Base-by-base conservation (phyloP, 2,329 filamentous ascomycete genomes). In the Fusarium pilosicola region DNA sequence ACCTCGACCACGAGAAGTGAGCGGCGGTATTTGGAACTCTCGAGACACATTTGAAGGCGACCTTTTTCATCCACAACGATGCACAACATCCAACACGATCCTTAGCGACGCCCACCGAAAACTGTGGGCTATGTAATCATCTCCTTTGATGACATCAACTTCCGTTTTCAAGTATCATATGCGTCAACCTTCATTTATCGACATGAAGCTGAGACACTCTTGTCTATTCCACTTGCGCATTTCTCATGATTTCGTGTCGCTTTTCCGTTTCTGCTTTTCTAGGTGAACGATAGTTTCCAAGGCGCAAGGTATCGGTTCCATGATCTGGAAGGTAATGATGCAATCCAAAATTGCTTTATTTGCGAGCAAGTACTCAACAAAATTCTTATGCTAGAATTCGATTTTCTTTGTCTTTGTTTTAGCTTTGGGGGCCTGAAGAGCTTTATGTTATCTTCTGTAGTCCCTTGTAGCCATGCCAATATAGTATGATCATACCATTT, bases 391-490 rank as follows among this genome's bases (percentile, higher is more conserved):
- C 28, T 65, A 38, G 51, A 70, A 28, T n/a, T 32, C 36, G 5
- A 8, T 22, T 52, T 69, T 58, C 13, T 64, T 34, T 70, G 28
- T 70, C 24, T 44, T 34, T 9, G 30, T 11, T 11, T 42, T 20
- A 26, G 12, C 11, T 41, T 18, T 11, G 14, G 36, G 11, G 26
- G 11, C 4, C 30, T 34, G 13, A 20, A 20, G 36, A 24, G 24
- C 38, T 38, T 42, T 8, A 41, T n/a, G 39, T 3, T 28, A 24
- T 10, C 20, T 39, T 28, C 24, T 32, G 6, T 38, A 41, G 7
- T 24, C 34, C 24, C 7, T 28, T 24, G n/a, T 28, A 49, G 48
- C 28, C 42, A 64, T 69, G 42, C 28, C 42, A 69, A 64, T 69
- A 26, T 22, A 56, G 62, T 20, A 39, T 46, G 41, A 26, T 46